These are phyloP conservation scores for Rhodotorula paludigena DNA, from an alignment of 768 basidiomycete genomes.

Conservation along the genomic window DNA sequence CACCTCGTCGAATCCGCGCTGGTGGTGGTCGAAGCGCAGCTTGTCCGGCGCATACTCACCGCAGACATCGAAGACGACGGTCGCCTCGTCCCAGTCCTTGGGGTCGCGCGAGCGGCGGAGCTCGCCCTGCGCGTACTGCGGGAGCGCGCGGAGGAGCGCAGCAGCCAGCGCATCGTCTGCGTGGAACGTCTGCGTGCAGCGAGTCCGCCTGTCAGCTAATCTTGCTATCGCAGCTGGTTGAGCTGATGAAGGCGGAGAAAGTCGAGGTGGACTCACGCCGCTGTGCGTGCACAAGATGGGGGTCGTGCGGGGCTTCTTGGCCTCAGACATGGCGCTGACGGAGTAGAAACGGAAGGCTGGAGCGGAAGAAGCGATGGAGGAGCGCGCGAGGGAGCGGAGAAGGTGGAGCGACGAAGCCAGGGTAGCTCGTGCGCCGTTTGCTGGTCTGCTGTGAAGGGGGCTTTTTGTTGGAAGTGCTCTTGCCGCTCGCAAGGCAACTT, in stretches of 20 bases:
- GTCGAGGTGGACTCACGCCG: constrained; percentile 5
- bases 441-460: no score
- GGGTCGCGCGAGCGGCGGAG: constrained; percentile 72
- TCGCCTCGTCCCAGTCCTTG: constrained; percentile 65
- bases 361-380: no score
- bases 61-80: constrained; percentile 92
- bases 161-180: constrained; percentile 88
- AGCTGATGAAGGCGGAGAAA: neutral
- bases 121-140: constrained; percentile 59
- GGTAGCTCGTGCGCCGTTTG: no score
- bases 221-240: no score
- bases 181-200: constrained; percentile 66
- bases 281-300: constrained; percentile 14
- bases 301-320: constrained; percentile 19
- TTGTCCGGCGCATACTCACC: constrained; percentile 76
- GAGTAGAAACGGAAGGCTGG: no score
- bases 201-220: no score
- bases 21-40: constrained; percentile 90
- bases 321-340: neutral
- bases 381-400: neutral
- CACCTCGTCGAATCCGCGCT: constrained; percentile 81
- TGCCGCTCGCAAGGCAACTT: no score
- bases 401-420: no score
- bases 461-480: no score
- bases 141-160: constrained; percentile 74